Evolutionary conservation across 441 rosid species (phyloP).

Genomic region (Hura crepitans): DNA sequence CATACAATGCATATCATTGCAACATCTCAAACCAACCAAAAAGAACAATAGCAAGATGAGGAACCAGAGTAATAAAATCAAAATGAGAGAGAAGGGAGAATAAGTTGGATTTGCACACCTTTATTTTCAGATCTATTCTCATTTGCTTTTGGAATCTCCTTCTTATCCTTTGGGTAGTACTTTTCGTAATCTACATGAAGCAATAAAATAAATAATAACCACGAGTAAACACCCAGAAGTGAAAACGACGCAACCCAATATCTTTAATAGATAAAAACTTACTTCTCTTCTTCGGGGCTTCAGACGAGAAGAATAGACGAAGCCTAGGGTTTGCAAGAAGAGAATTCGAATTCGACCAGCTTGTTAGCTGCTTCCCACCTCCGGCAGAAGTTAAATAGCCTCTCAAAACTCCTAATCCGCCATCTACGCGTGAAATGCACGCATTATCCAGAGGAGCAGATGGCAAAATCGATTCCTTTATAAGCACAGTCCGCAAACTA

Average conservation of each 20-base stretch:
- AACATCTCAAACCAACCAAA: neutral
- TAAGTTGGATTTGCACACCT: slow-evolving; percentile 26
- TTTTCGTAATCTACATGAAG: slow-evolving; percentile 45
- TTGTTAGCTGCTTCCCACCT: slow-evolving; percentile 34
- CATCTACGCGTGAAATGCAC: slow-evolving; percentile 29
- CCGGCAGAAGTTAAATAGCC: slow-evolving; percentile 33
- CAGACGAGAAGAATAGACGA: slow-evolving; percentile 38
- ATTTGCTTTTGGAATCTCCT: slow-evolving; percentile 41
- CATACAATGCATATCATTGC: neutral
- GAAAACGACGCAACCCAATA: neutral
- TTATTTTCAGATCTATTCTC: slow-evolving; percentile 40
- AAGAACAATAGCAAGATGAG: neutral
- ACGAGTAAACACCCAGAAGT: neutral
- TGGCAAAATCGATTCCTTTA: slow-evolving; percentile 21
- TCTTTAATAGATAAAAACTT: slow-evolving; percentile 12
- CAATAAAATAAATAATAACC: neutral
- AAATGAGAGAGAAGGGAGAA: neutral
- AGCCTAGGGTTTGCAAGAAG: slow-evolving; percentile 41
- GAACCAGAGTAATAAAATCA: neutral
- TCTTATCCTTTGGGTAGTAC: slow-evolving; percentile 48
- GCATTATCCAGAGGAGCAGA: slow-evolving; percentile 21
- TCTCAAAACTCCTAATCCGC: slow-evolving; percentile 36
- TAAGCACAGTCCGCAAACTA: slow-evolving; percentile 21
- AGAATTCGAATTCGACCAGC: slow-evolving; percentile 34
- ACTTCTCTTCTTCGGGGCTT: slow-evolving; percentile 52